phyloP scores from a whole-genome alignment of 2,329 filamentous ascomycete genomes.

The Colletotrichum tabaci region DNA sequence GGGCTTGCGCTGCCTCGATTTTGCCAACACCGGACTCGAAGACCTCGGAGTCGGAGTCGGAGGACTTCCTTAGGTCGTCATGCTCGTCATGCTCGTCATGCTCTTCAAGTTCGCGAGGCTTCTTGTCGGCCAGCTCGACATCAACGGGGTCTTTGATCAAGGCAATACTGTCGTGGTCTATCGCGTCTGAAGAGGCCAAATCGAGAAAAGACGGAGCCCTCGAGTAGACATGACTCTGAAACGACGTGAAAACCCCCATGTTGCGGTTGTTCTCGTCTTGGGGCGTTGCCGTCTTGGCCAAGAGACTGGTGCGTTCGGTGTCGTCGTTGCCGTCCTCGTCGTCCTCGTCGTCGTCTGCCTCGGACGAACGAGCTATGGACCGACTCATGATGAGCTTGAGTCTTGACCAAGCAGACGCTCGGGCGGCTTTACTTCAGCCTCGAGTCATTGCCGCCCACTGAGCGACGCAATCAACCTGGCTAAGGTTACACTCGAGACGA shows the following conservation, averaged over 20 bases:
- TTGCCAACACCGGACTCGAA: slow-evolving; percentile 22
- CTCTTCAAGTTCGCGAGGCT: no score
- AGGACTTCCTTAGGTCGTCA: neutral
- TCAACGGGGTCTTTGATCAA: neutral
- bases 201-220: neutral
- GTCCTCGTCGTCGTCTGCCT: neutral
- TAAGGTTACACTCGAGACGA: slow-evolving; percentile 25
- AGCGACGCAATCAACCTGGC: neutral
- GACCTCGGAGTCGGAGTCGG: neutral
- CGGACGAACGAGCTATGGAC: neutral
- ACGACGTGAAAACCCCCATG: slow-evolving; percentile 11
- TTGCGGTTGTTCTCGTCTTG: neutral
- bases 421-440: neutral
- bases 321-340: neutral
- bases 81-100: neutral
- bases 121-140: neutral
- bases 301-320: neutral
- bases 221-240: slow-evolving; percentile 2
- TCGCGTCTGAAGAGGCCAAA: neutral
- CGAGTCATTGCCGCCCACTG: slow-evolving; percentile 14
- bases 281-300: neutral
- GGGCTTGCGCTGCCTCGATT: slow-evolving; percentile 20
- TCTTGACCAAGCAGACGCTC: neutral
- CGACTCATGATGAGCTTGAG: neutral
- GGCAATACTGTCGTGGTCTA: neutral